A percentile compares a stretch with the other conserved stretches of the same genome.
These are phyloP conservation scores for Alternaria infectoria DNA, from an alignment of 2,329 filamentous ascomycete species.

Conservation along the genomic window DNA sequence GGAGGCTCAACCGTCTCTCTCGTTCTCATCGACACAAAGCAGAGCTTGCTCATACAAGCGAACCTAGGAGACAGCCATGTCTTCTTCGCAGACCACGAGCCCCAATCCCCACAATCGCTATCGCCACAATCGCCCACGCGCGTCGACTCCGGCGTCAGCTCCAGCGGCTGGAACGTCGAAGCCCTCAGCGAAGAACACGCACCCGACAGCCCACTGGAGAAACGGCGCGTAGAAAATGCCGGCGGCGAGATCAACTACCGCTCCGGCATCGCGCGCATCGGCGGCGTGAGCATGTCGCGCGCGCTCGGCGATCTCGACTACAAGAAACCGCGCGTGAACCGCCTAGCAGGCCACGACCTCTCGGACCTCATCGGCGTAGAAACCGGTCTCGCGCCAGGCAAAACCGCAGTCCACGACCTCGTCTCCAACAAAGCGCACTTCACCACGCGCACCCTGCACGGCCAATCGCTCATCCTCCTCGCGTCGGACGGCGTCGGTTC, in stretches of 20 bases:
- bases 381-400: constrained; percentile 32
- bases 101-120: constrained; percentile 2
- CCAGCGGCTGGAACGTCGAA: constrained; percentile 24
- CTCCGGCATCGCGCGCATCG: constrained; percentile 29
- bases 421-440: constrained; percentile 35
- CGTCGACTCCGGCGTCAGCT: constrained; percentile 3
- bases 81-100: constrained; percentile 22
- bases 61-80: constrained; percentile 33
- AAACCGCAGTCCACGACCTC: constrained; percentile 24
- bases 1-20: constrained; percentile 34
- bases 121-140: constrained; percentile 6
- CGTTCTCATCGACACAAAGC: constrained; percentile 28
- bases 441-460: constrained; percentile 17
- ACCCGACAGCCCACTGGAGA: constrained; percentile 26
- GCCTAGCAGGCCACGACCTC: constrained; percentile 31
- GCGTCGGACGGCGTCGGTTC: constrained; percentile 33
- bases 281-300: constrained; percentile 35
- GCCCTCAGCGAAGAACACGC: constrained; percentile 26
- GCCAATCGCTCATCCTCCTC: constrained; percentile 26
- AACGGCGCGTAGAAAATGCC: constrained; percentile 29
- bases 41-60: constrained; percentile 28
- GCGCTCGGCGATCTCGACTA: constrained; percentile 31
- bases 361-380: constrained; percentile 30
- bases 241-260: constrained; percentile 30
- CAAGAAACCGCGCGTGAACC: constrained; percentile 33